Base-by-base conservation (phyloP, 1,284 basidiomycete genomes). In the Sporisorium iseilematis-ciliati region DNA sequence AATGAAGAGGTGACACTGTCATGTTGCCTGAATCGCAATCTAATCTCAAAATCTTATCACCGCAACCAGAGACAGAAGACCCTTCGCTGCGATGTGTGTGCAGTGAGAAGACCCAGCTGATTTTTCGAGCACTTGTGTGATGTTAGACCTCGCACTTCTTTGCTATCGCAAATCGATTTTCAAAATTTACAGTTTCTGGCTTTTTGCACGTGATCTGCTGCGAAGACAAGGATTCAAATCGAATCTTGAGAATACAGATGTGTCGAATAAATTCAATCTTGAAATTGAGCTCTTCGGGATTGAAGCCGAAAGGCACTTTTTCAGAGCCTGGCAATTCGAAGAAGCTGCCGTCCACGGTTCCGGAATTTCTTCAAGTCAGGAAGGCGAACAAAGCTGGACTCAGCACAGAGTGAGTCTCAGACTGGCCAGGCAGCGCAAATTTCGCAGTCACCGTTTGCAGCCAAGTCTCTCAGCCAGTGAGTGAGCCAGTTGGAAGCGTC, bases 391-490 rank as follows among this genome's bases (percentile, higher is more conserved):
- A 11, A 49, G 35, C 12, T 16, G 35, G 14, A 14, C 12, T 11
- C 14, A 38, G 35, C 12, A 38, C 12, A 38, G 35, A 38, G 35
- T 3, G 12, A 11, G 35, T 11, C 12, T 38, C 35, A 38, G 16
- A 38, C 35, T 38, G 35, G 14, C 16, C 35, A 29, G n/a, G 14
- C 10, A 31, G 11, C 11, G 21, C 11, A 23, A 45, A 11, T 45
- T 45, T 52, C 23, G 41, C 41, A 21, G 52, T 49, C 48, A 49
- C 48, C 31, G 48, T 49, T 29, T 31, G 29, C 48, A 20, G 29
- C 33, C 48, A 25, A 20, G 35, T 20, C 51, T 33, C 35, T 31
- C 14, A 42, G 26, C 10, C 49, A 29, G 23, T 8, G 29, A 29
- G 23, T 12, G 21, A 45, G 43, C 42, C 29, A 29, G 29, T 29